These are phyloP conservation scores for Phlyctochytrium arcticum DNA, from an alignment of 192 early-diverging fungal species.

Conservation along the genomic window DNA sequence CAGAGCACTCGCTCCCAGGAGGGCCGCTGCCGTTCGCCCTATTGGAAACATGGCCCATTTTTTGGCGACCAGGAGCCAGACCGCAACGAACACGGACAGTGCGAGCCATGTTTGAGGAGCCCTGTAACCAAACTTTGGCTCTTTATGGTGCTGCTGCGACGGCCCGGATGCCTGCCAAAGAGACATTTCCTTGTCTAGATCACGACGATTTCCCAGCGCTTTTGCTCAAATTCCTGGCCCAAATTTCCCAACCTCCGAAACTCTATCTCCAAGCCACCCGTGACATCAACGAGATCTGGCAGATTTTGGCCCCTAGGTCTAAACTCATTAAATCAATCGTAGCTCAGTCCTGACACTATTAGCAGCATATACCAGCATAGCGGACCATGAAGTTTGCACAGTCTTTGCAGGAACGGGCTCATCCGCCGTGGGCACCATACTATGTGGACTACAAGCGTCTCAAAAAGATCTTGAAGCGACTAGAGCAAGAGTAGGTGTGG, in stretches of 20 bases:
- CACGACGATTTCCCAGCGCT: too few species aligned
- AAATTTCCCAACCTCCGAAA: too few species aligned
- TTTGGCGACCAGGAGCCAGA: slow-evolving; percentile 7
- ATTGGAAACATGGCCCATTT: slow-evolving; percentile 8
- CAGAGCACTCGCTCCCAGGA: slow-evolving; percentile 1
- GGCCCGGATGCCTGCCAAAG: too few species aligned
- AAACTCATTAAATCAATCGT: too few species aligned
- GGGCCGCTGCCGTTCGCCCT: background rate
- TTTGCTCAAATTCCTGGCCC: too few species aligned
- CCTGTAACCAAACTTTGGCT: slow-evolving; percentile 1
- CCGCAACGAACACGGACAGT: background rate
- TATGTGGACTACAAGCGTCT: slow-evolving; percentile 6
- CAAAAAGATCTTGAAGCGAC: background rate
- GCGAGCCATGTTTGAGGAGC: slow-evolving; percentile 1
- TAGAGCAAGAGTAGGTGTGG: background rate
- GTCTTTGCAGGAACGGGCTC: background rate
- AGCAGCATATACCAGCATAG: too few species aligned
- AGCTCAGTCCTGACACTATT: too few species aligned
- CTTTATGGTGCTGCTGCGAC: too few species aligned
- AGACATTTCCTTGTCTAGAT: too few species aligned
- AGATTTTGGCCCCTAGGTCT: too few species aligned
- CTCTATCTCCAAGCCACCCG: too few species aligned
- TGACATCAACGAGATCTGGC: too few species aligned
- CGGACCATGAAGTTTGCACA: slow-evolving; percentile 11
- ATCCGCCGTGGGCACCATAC: background rate